Evolutionary conservation across 768 basidiomycete species (phyloP).

Genomic region (Cystofilobasidium ferigula): DNA sequence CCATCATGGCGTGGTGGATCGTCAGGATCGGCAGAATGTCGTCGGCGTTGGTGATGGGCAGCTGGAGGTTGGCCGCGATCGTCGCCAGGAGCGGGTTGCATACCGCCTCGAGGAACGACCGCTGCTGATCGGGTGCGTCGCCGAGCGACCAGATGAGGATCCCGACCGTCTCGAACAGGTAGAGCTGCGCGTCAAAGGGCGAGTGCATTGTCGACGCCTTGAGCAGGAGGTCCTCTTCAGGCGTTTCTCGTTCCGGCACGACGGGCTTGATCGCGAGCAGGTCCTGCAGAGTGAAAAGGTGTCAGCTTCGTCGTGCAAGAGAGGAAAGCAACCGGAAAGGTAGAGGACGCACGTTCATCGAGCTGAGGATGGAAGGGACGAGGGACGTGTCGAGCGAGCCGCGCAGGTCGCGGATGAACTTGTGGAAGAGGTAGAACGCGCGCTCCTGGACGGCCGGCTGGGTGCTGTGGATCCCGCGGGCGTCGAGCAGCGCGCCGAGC

Average conservation of each 20-base stretch:
- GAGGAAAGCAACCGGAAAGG: slow-evolving; percentile 27
- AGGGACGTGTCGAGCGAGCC: slow-evolving; percentile 66
- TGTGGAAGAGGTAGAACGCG: slow-evolving; percentile 81
- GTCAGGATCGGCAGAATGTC: slow-evolving; percentile 70
- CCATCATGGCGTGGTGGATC: slow-evolving; percentile 87
- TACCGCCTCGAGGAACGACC: slow-evolving; percentile 50
- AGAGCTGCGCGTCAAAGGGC: slow-evolving; percentile 74
- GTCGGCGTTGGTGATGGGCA: slow-evolving; percentile 48
- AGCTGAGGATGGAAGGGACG: slow-evolving; percentile 54
- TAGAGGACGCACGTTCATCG: slow-evolving; percentile 37
- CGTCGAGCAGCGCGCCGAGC: slow-evolving; percentile 75
- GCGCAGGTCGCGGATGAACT: slow-evolving; percentile 74
- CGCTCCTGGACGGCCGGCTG: slow-evolving; percentile 60
- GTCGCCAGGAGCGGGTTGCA: slow-evolving; percentile 72
- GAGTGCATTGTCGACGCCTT: slow-evolving; percentile 61
- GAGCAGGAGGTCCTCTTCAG: slow-evolving; percentile 53
- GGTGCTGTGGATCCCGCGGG: slow-evolving; percentile 70
- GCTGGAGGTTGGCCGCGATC: slow-evolving; percentile 46
- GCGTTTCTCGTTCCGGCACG: slow-evolving; percentile 63
- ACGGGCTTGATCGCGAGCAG: slow-evolving; percentile 63
- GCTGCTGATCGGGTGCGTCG: slow-evolving; percentile 54
- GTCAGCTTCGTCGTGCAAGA: slow-evolving; percentile 31
- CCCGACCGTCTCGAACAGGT: slow-evolving; percentile 86
- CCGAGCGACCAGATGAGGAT: slow-evolving; percentile 66
- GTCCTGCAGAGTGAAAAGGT: slow-evolving; percentile 47